phyloP scores from a whole-genome alignment of 176 grass and related monocot species.

The Paspalum vaginatum region DNA sequence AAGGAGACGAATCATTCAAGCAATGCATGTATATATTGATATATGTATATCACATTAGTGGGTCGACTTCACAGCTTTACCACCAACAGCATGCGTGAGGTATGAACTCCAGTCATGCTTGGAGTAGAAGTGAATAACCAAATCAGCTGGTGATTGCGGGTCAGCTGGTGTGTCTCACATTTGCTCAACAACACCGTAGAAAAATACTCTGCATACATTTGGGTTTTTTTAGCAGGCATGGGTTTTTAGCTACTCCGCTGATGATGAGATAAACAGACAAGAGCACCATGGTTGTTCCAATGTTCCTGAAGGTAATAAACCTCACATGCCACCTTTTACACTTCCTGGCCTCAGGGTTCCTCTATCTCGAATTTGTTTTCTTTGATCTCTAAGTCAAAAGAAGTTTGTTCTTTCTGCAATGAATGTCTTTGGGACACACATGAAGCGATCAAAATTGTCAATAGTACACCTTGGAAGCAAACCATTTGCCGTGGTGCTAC shows the following conservation, averaged over 20 bases:
- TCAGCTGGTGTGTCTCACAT: too few species aligned
- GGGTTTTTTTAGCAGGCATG: too few species aligned
- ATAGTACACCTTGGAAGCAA: background rate
- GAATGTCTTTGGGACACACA: background rate
- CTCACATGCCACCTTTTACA: background rate
- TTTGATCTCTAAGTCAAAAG: background rate
- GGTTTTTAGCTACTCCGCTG: background rate
- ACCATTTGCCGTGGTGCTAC: background rate
- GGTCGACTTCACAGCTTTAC: constrained; percentile 6
- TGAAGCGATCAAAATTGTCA: background rate
- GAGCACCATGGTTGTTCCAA: background rate
- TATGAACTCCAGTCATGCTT: background rate
- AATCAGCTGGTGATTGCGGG: too few species aligned
- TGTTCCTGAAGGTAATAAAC: background rate
- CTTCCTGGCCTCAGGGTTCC: background rate
- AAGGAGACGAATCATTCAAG: background rate
- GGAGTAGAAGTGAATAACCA: too few species aligned
- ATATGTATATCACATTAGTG: background rate
- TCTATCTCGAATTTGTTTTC: background rate
- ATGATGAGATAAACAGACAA: background rate
- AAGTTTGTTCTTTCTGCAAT: background rate
- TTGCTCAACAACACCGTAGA: too few species aligned
- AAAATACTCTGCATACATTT: too few species aligned
- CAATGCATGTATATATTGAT: background rate
- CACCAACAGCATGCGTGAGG: background rate